Conservation (phyloP, 2,329 filamentous ascomycete species). For the Daldinia sp. region DNA sequence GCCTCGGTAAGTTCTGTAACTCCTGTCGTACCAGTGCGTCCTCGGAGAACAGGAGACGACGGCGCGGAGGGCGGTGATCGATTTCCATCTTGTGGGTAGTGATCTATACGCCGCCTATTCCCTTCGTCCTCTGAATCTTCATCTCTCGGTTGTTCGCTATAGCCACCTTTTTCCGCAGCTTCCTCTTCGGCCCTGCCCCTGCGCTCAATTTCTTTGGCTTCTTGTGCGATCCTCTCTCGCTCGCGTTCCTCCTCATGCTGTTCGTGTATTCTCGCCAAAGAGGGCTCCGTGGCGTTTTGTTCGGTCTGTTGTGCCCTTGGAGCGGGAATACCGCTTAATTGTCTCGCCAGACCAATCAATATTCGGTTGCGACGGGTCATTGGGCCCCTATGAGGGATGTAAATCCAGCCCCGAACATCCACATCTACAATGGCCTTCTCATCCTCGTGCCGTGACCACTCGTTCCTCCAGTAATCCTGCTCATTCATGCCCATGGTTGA, state of each 20-base stretch:
- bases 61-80: slow-evolving; percentile 53
- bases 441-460: slow-evolving; percentile 85
- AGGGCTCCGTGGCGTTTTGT: slow-evolving; percentile 39
- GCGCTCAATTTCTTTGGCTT: slow-evolving; percentile 81
- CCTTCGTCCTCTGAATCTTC: slow-evolving; percentile 58
- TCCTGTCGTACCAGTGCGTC: slow-evolving; percentile 52
- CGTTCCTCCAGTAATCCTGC: slow-evolving; percentile 79
- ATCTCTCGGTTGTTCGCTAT: slow-evolving; percentile 73
- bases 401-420: slow-evolving; percentile 96
- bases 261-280: slow-evolving; percentile 52
- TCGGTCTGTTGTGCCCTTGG: slow-evolving; percentile 62
- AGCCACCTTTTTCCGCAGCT: slow-evolving; percentile 76
- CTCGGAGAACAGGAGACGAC: slow-evolving; percentile 58
- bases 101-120: slow-evolving; percentile 45
- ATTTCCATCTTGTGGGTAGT: slow-evolving; percentile 20
- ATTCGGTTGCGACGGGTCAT: slow-evolving; percentile 89
- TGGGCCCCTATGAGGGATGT: slow-evolving; percentile 84
- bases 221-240: slow-evolving; percentile 75
- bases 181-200: slow-evolving; percentile 78
- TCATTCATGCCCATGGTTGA: slow-evolving; percentile 64
- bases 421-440: slow-evolving; percentile 91
- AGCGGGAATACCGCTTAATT: slow-evolving; percentile 86
- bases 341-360: slow-evolving; percentile 85
- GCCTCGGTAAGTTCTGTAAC: slow-evolving; percentile 75
- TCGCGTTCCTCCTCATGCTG: slow-evolving; percentile 65